Evolutionary conservation across 2,329 filamentous ascomycete genomes (phyloP), one percentile per base, ranked within the genome.

Genomic region (Trichoderma breve): DNA sequence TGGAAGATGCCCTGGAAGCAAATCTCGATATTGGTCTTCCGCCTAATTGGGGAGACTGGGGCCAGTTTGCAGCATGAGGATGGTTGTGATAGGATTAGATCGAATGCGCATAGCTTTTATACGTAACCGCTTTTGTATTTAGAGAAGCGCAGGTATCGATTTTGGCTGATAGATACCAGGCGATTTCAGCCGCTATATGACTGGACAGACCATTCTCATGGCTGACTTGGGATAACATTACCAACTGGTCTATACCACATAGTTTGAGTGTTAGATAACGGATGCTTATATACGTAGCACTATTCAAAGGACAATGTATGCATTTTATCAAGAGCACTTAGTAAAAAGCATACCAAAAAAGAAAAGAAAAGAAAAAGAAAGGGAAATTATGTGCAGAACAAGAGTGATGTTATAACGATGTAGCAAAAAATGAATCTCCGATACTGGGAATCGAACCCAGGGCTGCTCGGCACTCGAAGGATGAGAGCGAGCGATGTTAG

Each of bases 1-100:
- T 88, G 28, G 86, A 89, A 74, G 86, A 87, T 21, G 86, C 84
- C 0, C 78, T 88, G 0, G 86, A 88, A 71, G 85, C 86, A 0
- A 88, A 88, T 68, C 78, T 89, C 3, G 87, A 88, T 61, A 86
- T 88, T 65, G 85, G 84, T 0, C 79, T 86, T 14, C 86, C 86
- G 0, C 83, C 86, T 1, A 87, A 86, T 55, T 88, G 86, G 86
- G 80, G 80, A 11, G 83, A 84, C 14, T 84, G 82, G 83, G 80
- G 79, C 0, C 81, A 83, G 30, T 82, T 80, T 71, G 77, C 79
- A 15, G 77, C 77, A 2, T 80, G 75, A 77, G 14, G 5, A 21
- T 24, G 39, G 36, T 21, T 30, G 9, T 18, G 43, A n/a, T 21
- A 12, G 63, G 26, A 18, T 15, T 65, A 15, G 32, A 57, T 66